phyloP scores from a whole-genome alignment of 345 rosid genomes.

The Aquilaria malaccensis region DNA sequence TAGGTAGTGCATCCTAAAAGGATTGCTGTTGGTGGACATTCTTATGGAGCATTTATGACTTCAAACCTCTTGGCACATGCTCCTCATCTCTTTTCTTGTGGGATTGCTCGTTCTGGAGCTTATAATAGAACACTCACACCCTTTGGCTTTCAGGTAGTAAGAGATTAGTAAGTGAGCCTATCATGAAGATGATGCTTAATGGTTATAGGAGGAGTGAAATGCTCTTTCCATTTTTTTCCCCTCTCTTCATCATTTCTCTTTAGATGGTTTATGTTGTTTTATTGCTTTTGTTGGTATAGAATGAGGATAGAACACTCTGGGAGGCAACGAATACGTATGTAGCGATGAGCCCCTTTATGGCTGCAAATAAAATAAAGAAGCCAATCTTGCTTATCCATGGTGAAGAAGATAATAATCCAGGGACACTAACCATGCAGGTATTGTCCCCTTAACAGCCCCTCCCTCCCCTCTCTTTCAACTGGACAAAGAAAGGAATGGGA shows the following conservation, averaged over 20 bases:
- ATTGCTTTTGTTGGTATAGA: conserved; percentile 30
- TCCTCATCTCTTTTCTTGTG: conserved; percentile 93
- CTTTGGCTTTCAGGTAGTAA: conserved; percentile 88
- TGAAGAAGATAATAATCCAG: conserved; percentile 95
- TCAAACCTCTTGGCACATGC: conserved; percentile 98
- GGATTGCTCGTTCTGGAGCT: conserved; percentile 98
- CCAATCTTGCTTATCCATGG: conserved; percentile 97
- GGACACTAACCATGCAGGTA: conserved; percentile 99
- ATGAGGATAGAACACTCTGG: conserved; percentile 98
- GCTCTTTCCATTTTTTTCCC: background rate
- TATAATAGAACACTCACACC: conserved; percentile 98
- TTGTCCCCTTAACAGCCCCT: background rate
- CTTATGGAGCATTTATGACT: conserved; percentile 98
- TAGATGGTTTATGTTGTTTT: conserved; percentile 9
- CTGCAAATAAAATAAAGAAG: conserved; percentile 90
- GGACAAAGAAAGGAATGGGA: too few relatives aligned
- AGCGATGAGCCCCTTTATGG: conserved; percentile 97
- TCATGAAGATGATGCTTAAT: too few relatives aligned
- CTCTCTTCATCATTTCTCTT: conserved; percentile 4
- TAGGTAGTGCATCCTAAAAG: conserved; percentile 89
- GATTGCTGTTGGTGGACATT: conserved; percentile 97
- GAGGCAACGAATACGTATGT: conserved; percentile 83
- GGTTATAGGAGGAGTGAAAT: background rate
- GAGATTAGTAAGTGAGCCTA: too few relatives aligned
- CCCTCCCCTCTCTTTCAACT: background rate